These are phyloP conservation scores for Cladosporium sp. DNA, from an alignment of 2,329 filamentous ascomycete genomes.

Conservation along the genomic window DNA sequence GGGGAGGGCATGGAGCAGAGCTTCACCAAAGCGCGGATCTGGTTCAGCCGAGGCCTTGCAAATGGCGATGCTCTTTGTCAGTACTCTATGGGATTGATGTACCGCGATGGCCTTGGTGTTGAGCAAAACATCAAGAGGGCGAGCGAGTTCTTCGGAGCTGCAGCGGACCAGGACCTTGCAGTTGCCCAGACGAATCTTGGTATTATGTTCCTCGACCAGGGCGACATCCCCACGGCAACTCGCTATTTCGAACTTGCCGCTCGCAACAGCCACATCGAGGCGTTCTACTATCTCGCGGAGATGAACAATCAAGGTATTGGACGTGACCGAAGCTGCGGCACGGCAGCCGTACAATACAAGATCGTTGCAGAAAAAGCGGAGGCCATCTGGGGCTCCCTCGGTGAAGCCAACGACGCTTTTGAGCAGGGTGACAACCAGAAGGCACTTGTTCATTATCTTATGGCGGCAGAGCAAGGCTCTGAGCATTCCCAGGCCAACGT, in stretches of 20 bases:
- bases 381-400: constrained; percentile 73
- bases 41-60: constrained; percentile 74
- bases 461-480: constrained; percentile 88
- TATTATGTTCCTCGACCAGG: constrained; percentile 79
- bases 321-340: constrained; percentile 68
- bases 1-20: constrained; percentile 79
- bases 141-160: constrained; percentile 67
- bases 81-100: constrained; percentile 76
- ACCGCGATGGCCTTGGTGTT: constrained; percentile 70
- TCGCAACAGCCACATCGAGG: constrained; percentile 76
- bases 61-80: constrained; percentile 78
- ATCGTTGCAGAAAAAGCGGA: constrained; percentile 89
- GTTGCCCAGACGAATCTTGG: constrained; percentile 78
- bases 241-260: constrained; percentile 85
- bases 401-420: constrained; percentile 76
- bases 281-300: constrained; percentile 87
- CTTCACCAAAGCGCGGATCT: constrained; percentile 67
- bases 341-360: constrained; percentile 76
- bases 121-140: constrained; percentile 64
- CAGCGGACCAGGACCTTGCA: constrained; percentile 75
- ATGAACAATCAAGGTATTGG: constrained; percentile 75
- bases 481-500: constrained; percentile 87
- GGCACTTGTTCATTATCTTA: constrained; percentile 73
- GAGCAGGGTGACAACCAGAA: constrained; percentile 71
- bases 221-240: constrained; percentile 70